Conservation (phyloP, 106 monocot species). For the Apostasia shenzhenica region DNA sequence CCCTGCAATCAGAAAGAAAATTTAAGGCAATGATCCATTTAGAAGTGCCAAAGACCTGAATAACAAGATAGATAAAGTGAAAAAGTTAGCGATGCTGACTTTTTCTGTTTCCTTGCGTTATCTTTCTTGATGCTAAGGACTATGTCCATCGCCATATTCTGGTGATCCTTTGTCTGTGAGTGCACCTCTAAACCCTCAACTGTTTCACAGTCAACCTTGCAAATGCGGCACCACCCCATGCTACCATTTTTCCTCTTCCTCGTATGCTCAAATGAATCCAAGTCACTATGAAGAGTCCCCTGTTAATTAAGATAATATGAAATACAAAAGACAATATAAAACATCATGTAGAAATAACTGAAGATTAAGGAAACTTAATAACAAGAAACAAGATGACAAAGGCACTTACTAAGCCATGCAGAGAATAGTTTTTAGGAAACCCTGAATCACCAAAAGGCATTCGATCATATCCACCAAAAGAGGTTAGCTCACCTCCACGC, state of each 20-base stretch:
- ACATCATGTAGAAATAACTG: not conserved
- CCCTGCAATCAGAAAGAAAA: slow-evolving; percentile 2
- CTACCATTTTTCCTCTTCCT: slow-evolving; percentile 60
- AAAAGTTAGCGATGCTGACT: slow-evolving; percentile 18
- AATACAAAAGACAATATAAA: not conserved
- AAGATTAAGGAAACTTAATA: not conserved
- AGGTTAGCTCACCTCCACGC: slow-evolving; percentile 7
- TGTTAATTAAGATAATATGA: not conserved
- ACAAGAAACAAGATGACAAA: not conserved
- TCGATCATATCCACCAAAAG: slow-evolving; percentile 16
- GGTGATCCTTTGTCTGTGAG: slow-evolving; percentile 85
- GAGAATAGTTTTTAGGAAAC: slow-evolving; percentile 9
- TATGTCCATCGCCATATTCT: slow-evolving; percentile 86
- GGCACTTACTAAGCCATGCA: slow-evolving; percentile 26
- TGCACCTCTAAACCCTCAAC: slow-evolving; percentile 77
- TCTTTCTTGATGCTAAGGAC: slow-evolving; percentile 71
- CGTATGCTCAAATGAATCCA: slow-evolving; percentile 33
- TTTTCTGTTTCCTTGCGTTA: slow-evolving; percentile 53
- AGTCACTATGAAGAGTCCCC: slow-evolving; percentile 24
- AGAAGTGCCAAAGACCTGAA: not conserved
- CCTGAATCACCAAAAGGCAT: slow-evolving; percentile 24
- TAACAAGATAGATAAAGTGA: not conserved
- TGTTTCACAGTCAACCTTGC: slow-evolving; percentile 80
- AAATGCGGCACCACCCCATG: slow-evolving; percentile 77
- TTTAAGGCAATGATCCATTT: not conserved